These are phyloP conservation scores for Onygenales sp. DNA, from an alignment of 2,329 filamentous ascomycete species.

Conservation along the genomic window DNA sequence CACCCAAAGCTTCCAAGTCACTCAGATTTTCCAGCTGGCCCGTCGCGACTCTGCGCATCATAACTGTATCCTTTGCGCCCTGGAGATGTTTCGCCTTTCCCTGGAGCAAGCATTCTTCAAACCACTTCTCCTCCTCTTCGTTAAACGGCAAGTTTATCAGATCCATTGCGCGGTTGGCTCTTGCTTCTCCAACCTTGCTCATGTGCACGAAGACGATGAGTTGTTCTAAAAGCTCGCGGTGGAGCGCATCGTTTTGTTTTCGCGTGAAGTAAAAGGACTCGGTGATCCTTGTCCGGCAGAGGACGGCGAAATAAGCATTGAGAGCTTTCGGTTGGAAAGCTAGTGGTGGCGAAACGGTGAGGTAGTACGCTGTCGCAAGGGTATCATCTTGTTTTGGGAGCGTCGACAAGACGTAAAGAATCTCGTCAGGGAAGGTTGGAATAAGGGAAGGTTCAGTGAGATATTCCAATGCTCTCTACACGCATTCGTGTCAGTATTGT, in stretches of 20 bases:
- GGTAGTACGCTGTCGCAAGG: conserved; percentile 68
- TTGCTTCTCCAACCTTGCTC: conserved; percentile 25
- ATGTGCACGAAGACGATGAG: conserved; percentile 52
- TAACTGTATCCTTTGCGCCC: conserved; percentile 61
- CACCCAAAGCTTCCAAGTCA: conserved; percentile 29
- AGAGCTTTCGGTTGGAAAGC: conserved; percentile 49
- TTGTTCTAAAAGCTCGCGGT: conserved; percentile 56
- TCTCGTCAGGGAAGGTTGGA: conserved; percentile 75
- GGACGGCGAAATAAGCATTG: conserved; percentile 58
- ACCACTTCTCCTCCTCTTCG: conserved; percentile 61
- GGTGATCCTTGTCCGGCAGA: conserved; percentile 57
- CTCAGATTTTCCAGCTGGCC: conserved; percentile 39
- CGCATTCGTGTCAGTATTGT: conserved; percentile 7
- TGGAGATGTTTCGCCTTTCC: conserved; percentile 57
- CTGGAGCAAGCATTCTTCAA: conserved; percentile 56
- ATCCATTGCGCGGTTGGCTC: conserved; percentile 54
- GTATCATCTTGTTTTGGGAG: conserved; percentile 48
- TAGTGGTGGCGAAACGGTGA: conserved; percentile 65
- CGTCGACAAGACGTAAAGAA: conserved; percentile 59
- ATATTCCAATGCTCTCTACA: conserved; percentile 58
- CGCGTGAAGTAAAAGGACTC: conserved; percentile 68
- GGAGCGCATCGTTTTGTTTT: conserved; percentile 51
- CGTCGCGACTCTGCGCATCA: conserved; percentile 63
- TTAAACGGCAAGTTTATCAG: conserved; percentile 66
- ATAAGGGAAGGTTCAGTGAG: conserved; percentile 71